Conservation (phyloP, 495 filamentous ascomycete genomes). For the Aspergillus coremiiformis region DNA sequence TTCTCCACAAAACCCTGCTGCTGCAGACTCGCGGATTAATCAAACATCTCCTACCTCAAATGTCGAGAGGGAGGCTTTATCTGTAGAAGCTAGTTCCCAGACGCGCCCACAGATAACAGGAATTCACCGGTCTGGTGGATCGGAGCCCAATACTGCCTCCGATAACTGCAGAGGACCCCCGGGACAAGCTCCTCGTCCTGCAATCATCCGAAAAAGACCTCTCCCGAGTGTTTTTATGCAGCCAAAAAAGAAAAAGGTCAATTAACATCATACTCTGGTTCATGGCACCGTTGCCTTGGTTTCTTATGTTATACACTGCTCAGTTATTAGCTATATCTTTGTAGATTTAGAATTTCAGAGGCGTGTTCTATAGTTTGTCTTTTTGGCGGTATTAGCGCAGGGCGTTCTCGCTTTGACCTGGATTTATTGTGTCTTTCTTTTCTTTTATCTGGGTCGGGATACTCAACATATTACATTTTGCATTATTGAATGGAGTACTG, state of each 20-base stretch:
- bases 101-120: background rate
- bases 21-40: background rate
- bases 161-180: conserved; percentile 6
- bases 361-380: background rate
- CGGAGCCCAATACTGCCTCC: background rate
- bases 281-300: conserved; percentile 2
- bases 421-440: background rate
- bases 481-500: background rate
- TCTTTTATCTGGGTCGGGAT: background rate
- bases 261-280: background rate
- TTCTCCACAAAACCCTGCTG: background rate
- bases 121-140: background rate
- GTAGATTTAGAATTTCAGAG: background rate
- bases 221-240: conserved; percentile 35
- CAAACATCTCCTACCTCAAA: conserved; percentile 4
- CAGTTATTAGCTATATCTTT: background rate
- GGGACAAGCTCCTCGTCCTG: conserved; percentile 13
- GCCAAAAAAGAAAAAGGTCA: conserved; percentile 29
- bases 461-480: background rate
- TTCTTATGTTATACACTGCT: background rate
- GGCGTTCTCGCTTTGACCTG: background rate
- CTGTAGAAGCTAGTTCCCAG: background rate
- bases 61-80: background rate
- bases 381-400: background rate
- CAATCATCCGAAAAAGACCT: conserved; percentile 26